These are phyloP conservation scores for Emydomyces testavorans DNA, from an alignment of 2,329 filamentous ascomycete species.

Conservation along the genomic window DNA sequence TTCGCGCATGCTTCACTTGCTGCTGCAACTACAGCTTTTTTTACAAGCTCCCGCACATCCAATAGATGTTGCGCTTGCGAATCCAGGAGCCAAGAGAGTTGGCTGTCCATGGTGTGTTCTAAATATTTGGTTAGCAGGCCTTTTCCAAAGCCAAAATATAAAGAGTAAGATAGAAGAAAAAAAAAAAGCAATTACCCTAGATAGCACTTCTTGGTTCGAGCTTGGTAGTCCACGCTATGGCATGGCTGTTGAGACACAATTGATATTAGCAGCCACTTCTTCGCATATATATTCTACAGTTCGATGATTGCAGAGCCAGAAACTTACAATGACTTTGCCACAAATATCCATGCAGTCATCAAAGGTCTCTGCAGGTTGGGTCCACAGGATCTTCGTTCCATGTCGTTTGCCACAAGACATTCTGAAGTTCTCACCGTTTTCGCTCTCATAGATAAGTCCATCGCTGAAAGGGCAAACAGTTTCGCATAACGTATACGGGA, in stretches of 20 bases:
- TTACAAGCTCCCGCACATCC: conserved; percentile 5
- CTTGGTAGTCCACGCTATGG: conserved; percentile 8
- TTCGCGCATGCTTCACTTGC: neutral
- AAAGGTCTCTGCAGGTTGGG: conserved; percentile 1
- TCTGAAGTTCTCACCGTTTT: conserved; percentile 1
- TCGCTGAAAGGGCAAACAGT: conserved; percentile 2
- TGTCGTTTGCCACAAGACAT: conserved; percentile 6
- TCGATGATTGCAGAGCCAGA: neutral
- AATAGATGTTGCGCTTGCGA: conserved; percentile 4
- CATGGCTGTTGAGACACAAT: conserved; percentile 4
- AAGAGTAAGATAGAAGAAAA: neutral
- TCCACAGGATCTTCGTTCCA: conserved; percentile 3
- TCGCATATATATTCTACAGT: neutral
- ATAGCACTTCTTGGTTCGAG: conserved; percentile 5
- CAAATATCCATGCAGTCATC: conserved; percentile 7
- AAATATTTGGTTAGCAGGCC: neutral
- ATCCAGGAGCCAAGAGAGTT: neutral
- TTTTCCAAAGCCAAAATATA: neutral
- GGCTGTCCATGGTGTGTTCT: neutral
- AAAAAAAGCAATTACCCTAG: neutral
- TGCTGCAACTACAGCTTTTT: neutral
- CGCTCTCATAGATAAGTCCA: conserved; percentile 5
- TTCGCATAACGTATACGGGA: neutral
- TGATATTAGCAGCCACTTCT: neutral
- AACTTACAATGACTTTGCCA: conserved; percentile 1